Base-by-base conservation (phyloP, 1,284 basidiomycete species). In the Crucibulum parvulum region DNA sequence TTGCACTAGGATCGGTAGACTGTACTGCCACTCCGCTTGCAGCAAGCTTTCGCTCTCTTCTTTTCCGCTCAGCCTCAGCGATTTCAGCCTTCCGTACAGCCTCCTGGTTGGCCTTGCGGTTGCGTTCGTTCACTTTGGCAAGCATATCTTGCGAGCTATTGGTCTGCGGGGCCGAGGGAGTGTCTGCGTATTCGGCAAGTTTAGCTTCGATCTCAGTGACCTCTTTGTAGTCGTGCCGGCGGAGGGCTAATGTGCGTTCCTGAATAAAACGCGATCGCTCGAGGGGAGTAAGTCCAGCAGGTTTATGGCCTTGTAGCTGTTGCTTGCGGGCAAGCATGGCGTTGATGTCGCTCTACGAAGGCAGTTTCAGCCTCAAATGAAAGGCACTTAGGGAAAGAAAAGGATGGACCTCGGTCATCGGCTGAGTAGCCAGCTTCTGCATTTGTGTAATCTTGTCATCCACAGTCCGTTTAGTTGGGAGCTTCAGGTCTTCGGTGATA, bases 81-180 rank as follows among this genome's bases (percentile, higher is more conserved):
- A 88, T 71, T 75, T 96, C 95, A 0, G 93, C 91, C 64, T 87
- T 87, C 53, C 91, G 83, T 61, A 95, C 87, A 1, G 87, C 84
- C 67, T 95, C 94, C 62, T 88, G 69, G 61, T 96, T 97, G 51
- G 90, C 88, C 65, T 85, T 87, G 46, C 93, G 85, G 73, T 98
- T 97, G 55, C 94, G 87, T 75, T 96, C 94, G 72, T 96, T 97
- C 61, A 98, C 90, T 71, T 81, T 87, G 16, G 90, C 87, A 37
- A 96, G 83, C 66, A 86, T 78, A 60, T 89, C 87, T 7, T 24
- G 24, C 72, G 74, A n/a, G 70, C 69, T 51, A 78, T 74, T 48
- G 31, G 55, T 41, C 24, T 53, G 55, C 7, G 59, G 39, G 18
- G 37, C 36, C 35, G 37, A 37, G 24, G 10, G 16, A 53, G 15